Evolutionary conservation across 768 basidiomycete species (phyloP), one percentile per base, ranked within the genome.

Genomic region (Lactarius vividus): DNA sequence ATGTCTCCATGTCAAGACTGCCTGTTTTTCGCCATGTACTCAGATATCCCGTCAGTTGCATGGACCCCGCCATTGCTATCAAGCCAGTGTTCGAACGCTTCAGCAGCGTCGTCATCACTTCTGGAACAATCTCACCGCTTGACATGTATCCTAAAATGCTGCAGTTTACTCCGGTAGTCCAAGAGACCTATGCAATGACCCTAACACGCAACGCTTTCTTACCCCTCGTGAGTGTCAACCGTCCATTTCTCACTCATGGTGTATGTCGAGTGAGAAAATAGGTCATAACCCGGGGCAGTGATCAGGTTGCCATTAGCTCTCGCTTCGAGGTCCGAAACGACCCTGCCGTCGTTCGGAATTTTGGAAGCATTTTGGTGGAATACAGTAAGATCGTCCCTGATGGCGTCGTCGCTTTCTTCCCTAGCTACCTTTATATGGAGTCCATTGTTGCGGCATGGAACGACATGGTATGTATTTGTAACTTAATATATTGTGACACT

Each of bases 91-190:
- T 99, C 74, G 97, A 99, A 73, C 91, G 95, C 35, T 99, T 98
- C 75, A 96, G 93, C 75, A 94, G 91, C 67, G 97, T 99, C 26
- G 94, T 99, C 69, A 99, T 99, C 75, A 99, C 97, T 0, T 98
- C 95, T 4, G 97, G 97, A 71, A 99, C 97, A 13, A 94, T 99
- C 71, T 98, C 96, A 1, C 97, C 97, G 2, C 78, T 99, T 64
- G 97, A 99, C 77, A 99, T 99, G 97, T 99, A 99, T 76, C 97
- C 97, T 15, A 99, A 98, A 78, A 99, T 99, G 92, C 82, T 99
- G 35, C 94, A 95, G 71, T 99, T 99, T 77, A 93, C 92, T 20
- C 96, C 97, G 2, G 95, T 96, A 23, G 92, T 98, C 7, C 92
- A 95, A 78, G 96, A 98, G 76, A 93, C 92, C 1, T 99, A 99